Evolutionary conservation across 1,284 basidiomycete genomes (phyloP).

Genomic region (Cutaneotrichosporon cavernicola): DNA sequence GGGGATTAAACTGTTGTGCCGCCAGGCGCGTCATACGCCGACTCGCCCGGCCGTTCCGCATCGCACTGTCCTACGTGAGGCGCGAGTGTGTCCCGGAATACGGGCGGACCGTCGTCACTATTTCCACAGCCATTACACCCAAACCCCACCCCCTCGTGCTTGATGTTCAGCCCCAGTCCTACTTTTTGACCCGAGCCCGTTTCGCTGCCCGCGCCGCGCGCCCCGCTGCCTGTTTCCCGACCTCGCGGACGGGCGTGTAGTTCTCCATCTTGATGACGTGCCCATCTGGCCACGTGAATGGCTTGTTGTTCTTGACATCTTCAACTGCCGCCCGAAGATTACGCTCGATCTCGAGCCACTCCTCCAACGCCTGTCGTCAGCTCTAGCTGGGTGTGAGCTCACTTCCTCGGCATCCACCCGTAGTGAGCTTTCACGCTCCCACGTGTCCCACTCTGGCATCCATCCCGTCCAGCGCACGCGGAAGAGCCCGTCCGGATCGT

Average conservation of each 20-base stretch:
- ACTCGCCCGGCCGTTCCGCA: too few relatives aligned
- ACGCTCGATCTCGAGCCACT: conserved; percentile 33
- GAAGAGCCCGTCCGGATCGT: conserved; percentile 23
- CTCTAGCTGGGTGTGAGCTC: conserved; percentile 12
- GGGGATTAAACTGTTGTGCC: too few relatives aligned
- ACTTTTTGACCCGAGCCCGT: not conserved
- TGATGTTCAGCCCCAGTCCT: not conserved
- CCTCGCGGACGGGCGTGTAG: not conserved
- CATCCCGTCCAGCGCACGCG: conserved; percentile 43
- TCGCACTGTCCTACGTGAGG: too few relatives aligned
- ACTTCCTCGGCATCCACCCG: conserved; percentile 32
- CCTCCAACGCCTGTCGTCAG: conserved; percentile 25
- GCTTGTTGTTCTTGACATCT: conserved; percentile 9
- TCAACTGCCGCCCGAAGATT: conserved; percentile 8
- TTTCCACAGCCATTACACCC: not conserved
- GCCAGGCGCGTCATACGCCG: too few relatives aligned
- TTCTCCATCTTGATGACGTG: not conserved
- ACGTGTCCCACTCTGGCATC: conserved; percentile 40
- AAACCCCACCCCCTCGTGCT: not conserved
- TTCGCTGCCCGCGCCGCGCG: not conserved
- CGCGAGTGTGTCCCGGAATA: not conserved
- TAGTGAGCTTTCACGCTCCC: conserved; percentile 28
- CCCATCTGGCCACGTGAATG: not conserved
- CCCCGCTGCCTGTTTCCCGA: not conserved
- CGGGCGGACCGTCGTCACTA: not conserved